Evolutionary conservation across 352 stramenopile species (phyloP), one percentile per base, ranked within the genome.

Genomic region (Phytopythium litorale): DNA sequence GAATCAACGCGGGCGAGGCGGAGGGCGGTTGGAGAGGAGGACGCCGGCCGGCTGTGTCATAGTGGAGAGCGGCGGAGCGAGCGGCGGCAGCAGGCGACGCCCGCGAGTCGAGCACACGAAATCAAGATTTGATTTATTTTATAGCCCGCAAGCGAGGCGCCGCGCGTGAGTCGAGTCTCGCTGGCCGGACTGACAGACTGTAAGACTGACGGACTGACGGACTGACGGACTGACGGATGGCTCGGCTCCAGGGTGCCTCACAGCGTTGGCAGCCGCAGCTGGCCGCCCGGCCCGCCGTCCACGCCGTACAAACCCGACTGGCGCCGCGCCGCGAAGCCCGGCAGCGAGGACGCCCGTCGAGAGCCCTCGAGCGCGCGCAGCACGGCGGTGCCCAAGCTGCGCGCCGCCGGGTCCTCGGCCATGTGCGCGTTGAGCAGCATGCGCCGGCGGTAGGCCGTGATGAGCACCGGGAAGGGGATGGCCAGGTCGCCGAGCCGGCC

Each of bases 401-500:
- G 73, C 16, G 78, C 66, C 2, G 74, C 66, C 0, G 78, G 60
- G 54, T 91, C 84, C 13, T 83, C 80, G 12, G 82, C 76, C 84
- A 94, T 94, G 75, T 94, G 84, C 0, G 84, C 84, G 43, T 91
- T 88, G n/a, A 94, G 65, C 11, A 92, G 70, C 84, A 94, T 92
- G 4, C 82, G 79, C 6, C 86, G 70, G 11, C 86, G 70, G 33
- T 92, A 92, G 13, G 86, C 86, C 4, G 81, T 91, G 71, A 93
- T 93, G 28, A 92, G 69, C 21, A 90, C 75, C 1, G 86, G 81
- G 33, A 94, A 92, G 8, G 79, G 81, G 32, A 92, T 78, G 18
- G 78, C 73, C 21, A 92, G 58, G 65, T 94, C 83, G 0, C 86
- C 86, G 1, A 94, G 73, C 56, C 89, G 91, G 11, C 86, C 86